Conservation (phyloP, 2,329 filamentous ascomycete species). For the Cryphonectria naterciae region DNA sequence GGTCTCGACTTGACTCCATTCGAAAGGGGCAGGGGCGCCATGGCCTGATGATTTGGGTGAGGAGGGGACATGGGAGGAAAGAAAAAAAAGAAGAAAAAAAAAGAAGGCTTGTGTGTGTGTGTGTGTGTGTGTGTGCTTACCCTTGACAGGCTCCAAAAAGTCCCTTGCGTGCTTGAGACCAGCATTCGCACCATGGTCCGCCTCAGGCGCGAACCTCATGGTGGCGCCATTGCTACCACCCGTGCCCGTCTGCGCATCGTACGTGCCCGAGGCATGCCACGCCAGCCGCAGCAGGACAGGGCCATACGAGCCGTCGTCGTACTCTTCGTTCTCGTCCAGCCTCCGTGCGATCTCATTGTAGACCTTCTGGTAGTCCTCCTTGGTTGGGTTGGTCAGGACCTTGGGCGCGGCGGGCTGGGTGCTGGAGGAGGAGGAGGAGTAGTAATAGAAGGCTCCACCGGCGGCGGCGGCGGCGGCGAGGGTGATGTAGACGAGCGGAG, state of each 20-base stretch:
- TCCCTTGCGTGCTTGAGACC: conserved; percentile 84
- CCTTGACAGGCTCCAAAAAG: conserved; percentile 91
- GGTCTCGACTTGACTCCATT: too few species aligned
- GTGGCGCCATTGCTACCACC: conserved; percentile 96
- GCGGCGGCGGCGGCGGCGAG: conserved; percentile 60
- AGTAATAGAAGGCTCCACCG: conserved; percentile 67
- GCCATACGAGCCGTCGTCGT: conserved; percentile 95
- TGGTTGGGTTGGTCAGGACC: conserved; percentile 68
- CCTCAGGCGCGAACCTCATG: conserved; percentile 92
- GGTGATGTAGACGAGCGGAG: conserved; percentile 59
- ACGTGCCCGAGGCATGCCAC: conserved; percentile 94
- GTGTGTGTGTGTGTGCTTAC: conserved; percentile 47
- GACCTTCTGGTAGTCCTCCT: conserved; percentile 92
- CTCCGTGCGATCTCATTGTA: conserved; percentile 83
- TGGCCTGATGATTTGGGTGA: not conserved
- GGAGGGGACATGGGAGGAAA: not conserved
- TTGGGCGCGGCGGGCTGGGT: conserved; percentile 54
- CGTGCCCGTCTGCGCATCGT: conserved; percentile 83
- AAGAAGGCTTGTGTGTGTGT: too few species aligned
- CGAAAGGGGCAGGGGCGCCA: too few species aligned
- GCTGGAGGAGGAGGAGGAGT: conserved; percentile 62
- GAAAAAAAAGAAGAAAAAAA: not conserved
- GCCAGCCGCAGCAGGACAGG: conserved; percentile 88
- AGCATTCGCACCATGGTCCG: conserved; percentile 90
- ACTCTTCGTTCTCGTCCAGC: conserved; percentile 88